phyloP scores from a whole-genome alignment of 164 flowering plant species.

The Aristolochia contorta region DNA sequence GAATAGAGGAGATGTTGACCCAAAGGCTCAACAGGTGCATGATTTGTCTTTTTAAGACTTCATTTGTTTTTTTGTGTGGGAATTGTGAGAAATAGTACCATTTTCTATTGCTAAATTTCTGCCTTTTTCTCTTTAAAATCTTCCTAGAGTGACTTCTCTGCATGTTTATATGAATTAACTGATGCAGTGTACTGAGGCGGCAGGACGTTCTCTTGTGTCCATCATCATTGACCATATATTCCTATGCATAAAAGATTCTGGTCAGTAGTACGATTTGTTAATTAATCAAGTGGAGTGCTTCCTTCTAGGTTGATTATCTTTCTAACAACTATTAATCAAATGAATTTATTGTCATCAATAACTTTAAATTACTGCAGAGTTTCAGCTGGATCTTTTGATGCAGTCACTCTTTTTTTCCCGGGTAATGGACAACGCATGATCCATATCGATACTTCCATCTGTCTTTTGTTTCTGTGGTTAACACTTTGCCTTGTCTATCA shows the following conservation, averaged over 20 bases:
- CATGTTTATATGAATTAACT: slow-evolving; percentile 9
- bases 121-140: slow-evolving; percentile 3
- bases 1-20: slow-evolving; percentile 87
- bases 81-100: not conserved
- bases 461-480: not conserved
- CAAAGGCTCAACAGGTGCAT: slow-evolving; percentile 60
- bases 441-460: not conserved
- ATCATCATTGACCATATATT: slow-evolving; percentile 86
- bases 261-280: slow-evolving; percentile 27
- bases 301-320: too few relatives aligned
- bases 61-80: not conserved
- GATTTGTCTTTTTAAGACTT: slow-evolving; percentile 1
- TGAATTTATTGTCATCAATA: not conserved
- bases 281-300: not conserved
- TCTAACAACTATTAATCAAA: not conserved
- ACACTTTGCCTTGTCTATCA: not conserved
- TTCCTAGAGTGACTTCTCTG: not conserved
- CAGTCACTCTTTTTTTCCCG: slow-evolving; percentile 92
- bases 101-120: slow-evolving; percentile 1
- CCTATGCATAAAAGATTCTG: slow-evolving; percentile 86
- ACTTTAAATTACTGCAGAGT: slow-evolving; percentile 47
- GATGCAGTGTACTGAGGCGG: slow-evolving; percentile 77
- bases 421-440: slow-evolving; percentile 30
- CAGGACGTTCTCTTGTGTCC: slow-evolving; percentile 85
- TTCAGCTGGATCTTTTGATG: slow-evolving; percentile 93